Base-by-base conservation (phyloP, 352 stramenopile species). In the Elongisporangium anandrum region DNA sequence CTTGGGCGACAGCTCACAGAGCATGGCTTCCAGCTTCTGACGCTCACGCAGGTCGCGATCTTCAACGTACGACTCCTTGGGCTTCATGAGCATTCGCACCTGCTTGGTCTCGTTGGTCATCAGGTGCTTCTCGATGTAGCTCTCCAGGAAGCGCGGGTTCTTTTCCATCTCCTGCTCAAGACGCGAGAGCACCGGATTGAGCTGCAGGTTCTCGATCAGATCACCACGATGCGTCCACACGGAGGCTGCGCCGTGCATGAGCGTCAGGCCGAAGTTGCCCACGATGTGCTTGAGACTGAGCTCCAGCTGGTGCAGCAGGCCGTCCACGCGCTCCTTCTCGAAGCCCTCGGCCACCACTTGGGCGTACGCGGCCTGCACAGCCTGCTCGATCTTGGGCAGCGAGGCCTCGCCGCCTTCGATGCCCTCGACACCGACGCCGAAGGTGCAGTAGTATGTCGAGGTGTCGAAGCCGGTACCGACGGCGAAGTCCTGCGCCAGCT, bases 221-320 rank as follows among this genome's bases (percentile, higher is more conserved):
- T 93, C 81, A 9, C 85, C 83, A 17, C 70, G 65, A 61, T 94
- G 83, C 4, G 74, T 71, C 85, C 85, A 94, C 22, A 83, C 72
- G 10, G 77, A 88, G 60, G 78, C 88, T 10, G 81, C 65, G 2
- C 74, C 80, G 54, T 90, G 83, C 79, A 94, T 82, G 17, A 93
- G 60, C 19, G 84, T 82, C 58, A 94, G 65, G 0, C 85, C 85
- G 73, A 94, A 94, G 57, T 92, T 90, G 51, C 81, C 79, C 0
- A 85, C 79, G 23, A 94, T 83, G 61, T 94, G 83, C 60, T 94
- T 94, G n/a, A 87, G 67, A 60, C 78, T 89, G 55, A 94, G 64
- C 60, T 94, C 85, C 22, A 94, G 63, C 63, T 94, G 85, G 54
- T 94, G 85, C 39, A 94, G 62, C 64, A 94, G 48, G 7, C 77